A percentile compares a stretch with the other conserved stretches of the same genome.
phyloP scores from a whole-genome alignment of 2,329 filamentous ascomycete species.

The Cytospora piceae region DNA sequence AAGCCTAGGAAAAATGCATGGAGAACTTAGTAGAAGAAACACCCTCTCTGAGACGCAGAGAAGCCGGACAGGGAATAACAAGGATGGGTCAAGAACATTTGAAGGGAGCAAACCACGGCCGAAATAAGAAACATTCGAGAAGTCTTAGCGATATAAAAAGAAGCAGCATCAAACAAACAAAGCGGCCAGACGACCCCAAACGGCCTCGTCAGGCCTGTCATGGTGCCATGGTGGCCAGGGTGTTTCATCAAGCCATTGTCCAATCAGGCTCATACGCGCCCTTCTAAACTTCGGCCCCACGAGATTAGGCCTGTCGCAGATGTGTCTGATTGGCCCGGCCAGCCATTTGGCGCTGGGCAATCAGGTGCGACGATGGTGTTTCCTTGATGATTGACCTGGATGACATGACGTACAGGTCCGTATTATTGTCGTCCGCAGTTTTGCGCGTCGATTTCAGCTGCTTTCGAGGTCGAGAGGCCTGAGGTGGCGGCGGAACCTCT shows the following conservation, averaged over 20 bases:
- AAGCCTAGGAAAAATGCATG: conserved; percentile 21
- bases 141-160: conserved; percentile 21
- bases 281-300: conserved; percentile 21
- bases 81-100: conserved; percentile 12
- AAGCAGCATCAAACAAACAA: conserved; percentile 26
- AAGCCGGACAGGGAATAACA: neutral
- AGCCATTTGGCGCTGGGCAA: conserved; percentile 24
- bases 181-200: neutral
- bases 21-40: neutral
- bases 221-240: conserved; percentile 10
- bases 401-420: neutral
- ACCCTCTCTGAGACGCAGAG: neutral
- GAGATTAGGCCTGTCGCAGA: conserved; percentile 29
- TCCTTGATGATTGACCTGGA: neutral
- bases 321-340: conserved; percentile 25
- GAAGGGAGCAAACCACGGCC: conserved; percentile 7
- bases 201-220: neutral
- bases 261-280: conserved; percentile 24
- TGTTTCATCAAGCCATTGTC: conserved; percentile 15
- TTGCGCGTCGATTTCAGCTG: neutral
- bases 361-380: conserved; percentile 22
- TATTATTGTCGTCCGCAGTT: neutral
- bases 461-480: neutral
- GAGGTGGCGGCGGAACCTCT: neutral
- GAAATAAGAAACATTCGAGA: conserved; percentile 4